Conservation (phyloP, 805 yeast genomes). For the Metschnikowia lachancei region DNA sequence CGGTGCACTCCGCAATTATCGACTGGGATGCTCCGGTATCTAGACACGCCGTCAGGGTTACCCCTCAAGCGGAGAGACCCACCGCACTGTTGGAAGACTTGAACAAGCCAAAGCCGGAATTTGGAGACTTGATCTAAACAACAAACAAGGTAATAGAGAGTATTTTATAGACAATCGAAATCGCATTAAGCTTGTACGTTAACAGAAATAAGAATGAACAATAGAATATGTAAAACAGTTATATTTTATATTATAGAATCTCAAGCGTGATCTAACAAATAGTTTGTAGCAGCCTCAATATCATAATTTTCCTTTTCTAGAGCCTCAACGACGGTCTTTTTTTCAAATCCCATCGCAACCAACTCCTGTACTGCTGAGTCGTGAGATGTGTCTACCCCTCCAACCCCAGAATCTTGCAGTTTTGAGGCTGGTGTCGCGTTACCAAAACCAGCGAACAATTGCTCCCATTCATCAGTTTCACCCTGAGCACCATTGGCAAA, state of each 20-base stretch:
- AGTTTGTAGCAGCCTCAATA: constrained; percentile 84
- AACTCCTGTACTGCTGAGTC: constrained; percentile 70
- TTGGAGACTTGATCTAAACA: constrained; percentile 6
- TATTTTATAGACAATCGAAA: neutral
- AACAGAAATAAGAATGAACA: no score
- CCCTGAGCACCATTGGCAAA: constrained; percentile 15
- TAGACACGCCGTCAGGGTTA: constrained; percentile 37
- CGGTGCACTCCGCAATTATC: constrained; percentile 35
- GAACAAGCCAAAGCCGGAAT: constrained; percentile 25
- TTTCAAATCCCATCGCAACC: constrained; percentile 85
- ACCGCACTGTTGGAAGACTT: constrained; percentile 37
- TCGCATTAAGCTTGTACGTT: neutral
- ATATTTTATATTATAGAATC: neutral
- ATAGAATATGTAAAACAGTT: neutral
- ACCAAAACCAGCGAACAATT: constrained; percentile 85
- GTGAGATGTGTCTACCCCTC: constrained; percentile 30
- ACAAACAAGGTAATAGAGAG: neutral
- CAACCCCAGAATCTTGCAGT: constrained; percentile 2
- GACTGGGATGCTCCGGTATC: constrained; percentile 37
- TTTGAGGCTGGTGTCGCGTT: constrained; percentile 31
- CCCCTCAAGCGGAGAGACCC: constrained; percentile 40
- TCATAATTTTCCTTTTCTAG: constrained; percentile 68
- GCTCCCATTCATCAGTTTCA: constrained; percentile 85
- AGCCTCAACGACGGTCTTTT: constrained; percentile 64
- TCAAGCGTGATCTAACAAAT: constrained; percentile 68